These are phyloP conservation scores for Pleurozium schreberi DNA, from an alignment of 225 moss, liverwort and hornwort genomes.

Conservation along the genomic window DNA sequence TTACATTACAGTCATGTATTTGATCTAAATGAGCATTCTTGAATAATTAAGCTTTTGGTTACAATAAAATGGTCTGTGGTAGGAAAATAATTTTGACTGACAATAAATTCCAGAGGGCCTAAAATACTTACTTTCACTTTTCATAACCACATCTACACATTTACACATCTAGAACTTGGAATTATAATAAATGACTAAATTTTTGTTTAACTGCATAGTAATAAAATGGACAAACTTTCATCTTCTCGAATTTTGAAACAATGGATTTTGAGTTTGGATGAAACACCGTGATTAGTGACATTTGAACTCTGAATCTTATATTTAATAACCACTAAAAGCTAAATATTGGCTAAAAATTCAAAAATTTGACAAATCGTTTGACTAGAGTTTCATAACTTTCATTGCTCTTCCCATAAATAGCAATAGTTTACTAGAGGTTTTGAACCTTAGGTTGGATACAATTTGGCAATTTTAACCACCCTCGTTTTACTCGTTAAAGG, in stretches of 20 bases:
- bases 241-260: not conserved
- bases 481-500: rapidly evolving
- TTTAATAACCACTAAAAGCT: not conserved
- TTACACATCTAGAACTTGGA: not conserved
- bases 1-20: not conserved
- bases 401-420: rapidly evolving
- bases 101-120: too few relatives aligned
- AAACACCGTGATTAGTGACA: too few relatives aligned
- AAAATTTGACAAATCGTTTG: not conserved
- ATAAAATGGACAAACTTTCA: not conserved
- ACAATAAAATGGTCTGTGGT: too few relatives aligned
- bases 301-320: not conserved
- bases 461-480: not conserved
- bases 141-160: not conserved
- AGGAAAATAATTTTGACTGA: rapidly evolving
- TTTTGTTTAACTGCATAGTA: not conserved
- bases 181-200: not conserved
- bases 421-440: too few relatives aligned
- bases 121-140: not conserved
- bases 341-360: not conserved
- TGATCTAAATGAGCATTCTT: rapidly evolving
- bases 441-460: not conserved
- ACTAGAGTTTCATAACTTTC: rapidly evolving
- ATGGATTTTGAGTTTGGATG: too few relatives aligned
- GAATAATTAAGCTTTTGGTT: not conserved